These are phyloP conservation scores for Vitellaria paradoxa DNA, from an alignment of 179 eudicot species.

Conservation along the genomic window DNA sequence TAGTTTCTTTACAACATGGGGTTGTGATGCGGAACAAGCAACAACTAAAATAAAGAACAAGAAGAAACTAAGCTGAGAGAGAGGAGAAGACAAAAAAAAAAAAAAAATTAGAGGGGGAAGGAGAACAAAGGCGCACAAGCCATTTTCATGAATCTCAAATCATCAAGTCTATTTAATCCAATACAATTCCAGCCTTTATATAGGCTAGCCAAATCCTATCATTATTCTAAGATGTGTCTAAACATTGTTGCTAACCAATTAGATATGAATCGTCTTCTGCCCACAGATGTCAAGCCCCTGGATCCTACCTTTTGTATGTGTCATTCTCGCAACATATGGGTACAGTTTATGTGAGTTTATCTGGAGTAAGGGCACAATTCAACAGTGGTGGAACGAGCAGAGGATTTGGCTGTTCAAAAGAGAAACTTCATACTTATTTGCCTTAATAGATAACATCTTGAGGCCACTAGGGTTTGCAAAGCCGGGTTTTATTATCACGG, in stretches of 20 bases:
- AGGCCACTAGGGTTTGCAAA: constrained; percentile 30
- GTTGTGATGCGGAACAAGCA: too few relatives aligned
- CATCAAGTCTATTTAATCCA: too few relatives aligned
- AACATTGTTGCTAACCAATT: neutral
- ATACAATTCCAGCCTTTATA: too few relatives aligned
- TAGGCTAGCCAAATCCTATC: too few relatives aligned
- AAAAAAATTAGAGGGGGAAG: too few relatives aligned
- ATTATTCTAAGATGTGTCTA: constrained; percentile 17
- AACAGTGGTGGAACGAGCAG: constrained; percentile 59
- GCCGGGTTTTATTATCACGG: constrained; percentile 37
- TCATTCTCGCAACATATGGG: neutral
- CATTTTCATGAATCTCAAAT: too few relatives aligned
- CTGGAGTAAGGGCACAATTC: constrained; percentile 35
- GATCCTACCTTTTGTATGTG: constrained; percentile 11
- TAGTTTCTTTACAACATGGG: too few relatives aligned
- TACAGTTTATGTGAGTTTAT: constrained; percentile 29
- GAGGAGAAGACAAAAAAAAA: too few relatives aligned
- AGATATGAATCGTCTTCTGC: neutral
- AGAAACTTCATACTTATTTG: constrained; percentile 40
- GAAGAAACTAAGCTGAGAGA: too few relatives aligned
- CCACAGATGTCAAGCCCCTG: constrained; percentile 16
- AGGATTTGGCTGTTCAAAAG: constrained; percentile 55
- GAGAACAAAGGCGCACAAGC: too few relatives aligned
- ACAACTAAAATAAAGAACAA: too few relatives aligned
- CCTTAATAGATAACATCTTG: constrained; percentile 30